Evolutionary conservation across 805 yeast species (phyloP).

Genomic region (Spathaspora passalidarum): DNA sequence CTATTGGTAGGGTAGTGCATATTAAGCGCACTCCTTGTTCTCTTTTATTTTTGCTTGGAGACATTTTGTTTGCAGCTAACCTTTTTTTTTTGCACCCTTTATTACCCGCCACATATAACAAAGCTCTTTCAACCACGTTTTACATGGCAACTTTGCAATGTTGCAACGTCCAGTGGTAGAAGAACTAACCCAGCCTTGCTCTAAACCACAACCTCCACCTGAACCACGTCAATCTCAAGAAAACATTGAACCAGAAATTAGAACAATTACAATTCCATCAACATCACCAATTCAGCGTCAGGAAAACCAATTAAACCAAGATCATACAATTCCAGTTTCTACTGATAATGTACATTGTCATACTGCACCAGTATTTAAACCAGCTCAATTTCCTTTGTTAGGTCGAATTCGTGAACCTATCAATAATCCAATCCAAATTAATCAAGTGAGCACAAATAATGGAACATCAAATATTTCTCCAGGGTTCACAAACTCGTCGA

Average conservation of each 20-base stretch:
- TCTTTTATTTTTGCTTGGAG: neutral
- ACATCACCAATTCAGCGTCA: slow-evolving; percentile 4
- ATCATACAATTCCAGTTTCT: neutral
- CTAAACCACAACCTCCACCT: neutral
- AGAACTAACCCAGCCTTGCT: neutral
- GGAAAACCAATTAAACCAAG: neutral
- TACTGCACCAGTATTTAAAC: neutral
- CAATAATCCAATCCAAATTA: neutral
- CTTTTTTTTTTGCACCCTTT: neutral
- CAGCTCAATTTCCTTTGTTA: neutral
- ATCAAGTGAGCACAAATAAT: neutral
- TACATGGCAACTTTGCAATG: too few species aligned
- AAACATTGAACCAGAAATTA: neutral
- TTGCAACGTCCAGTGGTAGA: neutral
- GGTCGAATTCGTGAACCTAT: neutral
- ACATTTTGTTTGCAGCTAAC: neutral
- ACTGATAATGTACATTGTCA: neutral
- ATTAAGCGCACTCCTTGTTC: neutral
- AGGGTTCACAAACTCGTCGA: neutral
- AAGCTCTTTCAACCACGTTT: neutral
- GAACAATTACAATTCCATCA: slow-evolving; percentile 3
- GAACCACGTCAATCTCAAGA: neutral
- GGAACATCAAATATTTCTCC: neutral
- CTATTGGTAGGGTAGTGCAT: too few species aligned
- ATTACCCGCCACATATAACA: neutral